A percentile compares a stretch with the other conserved stretches of the same genome.
These are phyloP conservation scores for Polytrichum formosum DNA, from an alignment of 225 moss, liverwort and hornwort genomes.

Conservation along the genomic window DNA sequence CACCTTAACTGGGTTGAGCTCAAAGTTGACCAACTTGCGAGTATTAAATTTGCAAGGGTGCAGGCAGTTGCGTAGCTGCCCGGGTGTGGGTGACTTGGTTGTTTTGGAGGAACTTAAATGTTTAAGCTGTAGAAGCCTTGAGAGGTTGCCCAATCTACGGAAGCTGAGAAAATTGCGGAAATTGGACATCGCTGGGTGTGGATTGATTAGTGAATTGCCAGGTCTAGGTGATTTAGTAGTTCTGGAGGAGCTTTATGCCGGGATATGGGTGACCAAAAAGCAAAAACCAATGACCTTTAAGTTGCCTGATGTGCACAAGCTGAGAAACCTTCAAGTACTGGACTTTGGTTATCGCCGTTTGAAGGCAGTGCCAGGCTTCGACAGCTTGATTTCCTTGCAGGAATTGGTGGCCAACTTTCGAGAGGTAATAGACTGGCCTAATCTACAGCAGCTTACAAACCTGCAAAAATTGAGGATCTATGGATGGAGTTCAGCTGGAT, in stretches of 20 bases:
- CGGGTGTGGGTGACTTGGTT: background rate
- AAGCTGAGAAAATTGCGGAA: conserved; percentile 4
- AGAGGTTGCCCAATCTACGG: background rate
- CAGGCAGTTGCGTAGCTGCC: background rate
- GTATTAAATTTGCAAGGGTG: background rate
- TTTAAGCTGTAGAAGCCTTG: background rate
- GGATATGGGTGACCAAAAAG: no score
- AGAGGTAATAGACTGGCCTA: background rate
- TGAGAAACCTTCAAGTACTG: background rate
- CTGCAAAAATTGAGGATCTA: background rate
- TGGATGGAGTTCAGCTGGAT: background rate
- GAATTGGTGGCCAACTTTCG: background rate
- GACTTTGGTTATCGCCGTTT: background rate
- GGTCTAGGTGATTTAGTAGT: background rate
- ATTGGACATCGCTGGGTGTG: background rate
- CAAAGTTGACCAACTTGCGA: background rate
- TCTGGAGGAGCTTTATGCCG: background rate
- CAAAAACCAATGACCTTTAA: no score
- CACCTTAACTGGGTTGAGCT: background rate
- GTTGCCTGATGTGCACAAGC: background rate
- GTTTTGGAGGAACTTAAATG: background rate
- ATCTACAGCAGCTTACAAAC: background rate
- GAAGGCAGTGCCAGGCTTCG: background rate
- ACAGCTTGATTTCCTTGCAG: background rate
- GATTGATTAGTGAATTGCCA: background rate